Evolutionary conservation across 2,329 filamentous ascomycete species (phyloP), one percentile per base, ranked within the genome.

Genomic region (Ophidiomyces ophidiicola): DNA sequence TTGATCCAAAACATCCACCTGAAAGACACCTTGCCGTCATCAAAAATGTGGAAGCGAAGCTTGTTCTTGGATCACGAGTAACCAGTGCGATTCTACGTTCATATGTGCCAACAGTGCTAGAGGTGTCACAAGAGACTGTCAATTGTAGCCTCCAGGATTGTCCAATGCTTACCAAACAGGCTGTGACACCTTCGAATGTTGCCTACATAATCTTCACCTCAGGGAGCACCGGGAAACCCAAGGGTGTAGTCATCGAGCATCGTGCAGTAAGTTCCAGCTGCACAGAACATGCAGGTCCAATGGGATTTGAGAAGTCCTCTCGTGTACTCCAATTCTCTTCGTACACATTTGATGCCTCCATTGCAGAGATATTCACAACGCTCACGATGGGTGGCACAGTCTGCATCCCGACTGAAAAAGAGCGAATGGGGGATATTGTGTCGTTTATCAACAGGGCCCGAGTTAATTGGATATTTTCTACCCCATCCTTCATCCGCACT

Each of bases 161-260:
- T n/a, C n/a, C n/a, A n/a, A n/a, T n/a, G n/a, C n/a, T n/a, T n/a
- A n/a, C n/a, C n/a, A n/a, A n/a, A n/a, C n/a, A n/a, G n/a, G n/a
- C n/a, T n/a, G n/a, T 3, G n/a, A n/a, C n/a, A n/a, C n/a, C n/a
- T n/a, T n/a, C n/a, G 54, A 45, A 11, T 1, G 53, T 82, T 2
- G 78, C 82, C 3, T 63, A 58, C 42, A 44, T 64, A 11, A 50
- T 55, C 2, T 61, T 59, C 44, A 59, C 57, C 18, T 49, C 51
- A 1, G 58, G 59, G 2, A 54, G 45, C 5, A 59, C 54, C 0
- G 50, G 54, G 10, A 42, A 44, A 0, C 47, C 60, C 0, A 60
- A 59, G 32, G 54, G 51, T 1, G 52, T 62, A 20, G 46, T 63
- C n/a, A 54, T 65, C 17, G 51, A 57, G 12, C 63, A 66, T 12